Percentiles rank a stretch among this genome's conserved stretches.
Evolutionary conservation across 148 eudicot species (phyloP).

Genomic region (Arbutus unedo): DNA sequence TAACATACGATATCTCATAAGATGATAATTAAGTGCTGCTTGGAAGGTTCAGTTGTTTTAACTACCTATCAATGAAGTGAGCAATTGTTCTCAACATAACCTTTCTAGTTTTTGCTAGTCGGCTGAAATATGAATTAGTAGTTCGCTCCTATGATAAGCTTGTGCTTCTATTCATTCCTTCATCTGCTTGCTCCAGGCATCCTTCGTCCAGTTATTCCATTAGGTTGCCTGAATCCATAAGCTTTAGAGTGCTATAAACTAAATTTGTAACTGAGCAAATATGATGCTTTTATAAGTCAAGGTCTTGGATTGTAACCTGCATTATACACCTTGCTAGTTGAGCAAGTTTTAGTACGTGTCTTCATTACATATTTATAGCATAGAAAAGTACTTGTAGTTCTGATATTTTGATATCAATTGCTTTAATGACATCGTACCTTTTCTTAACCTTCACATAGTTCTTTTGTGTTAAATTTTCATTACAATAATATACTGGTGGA

Average conservation of each 20-base stretch:
- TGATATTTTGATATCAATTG: neutral
- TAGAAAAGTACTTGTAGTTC: neutral
- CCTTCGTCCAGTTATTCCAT: neutral
- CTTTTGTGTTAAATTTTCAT: neutral
- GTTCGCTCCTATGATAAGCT: neutral
- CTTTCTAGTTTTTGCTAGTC: neutral
- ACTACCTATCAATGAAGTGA: neutral
- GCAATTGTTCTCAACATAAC: neutral
- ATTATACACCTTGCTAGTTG: neutral
- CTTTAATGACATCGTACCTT: neutral
- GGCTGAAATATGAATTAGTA: neutral
- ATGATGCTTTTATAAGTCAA: neutral
- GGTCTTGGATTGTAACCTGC: neutral
- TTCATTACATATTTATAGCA: neutral
- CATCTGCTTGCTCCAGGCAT: neutral
- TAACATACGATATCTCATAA: no score
- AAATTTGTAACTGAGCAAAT: neutral
- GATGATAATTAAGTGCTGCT: neutral
- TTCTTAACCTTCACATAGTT: neutral
- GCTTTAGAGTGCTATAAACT: conserved; percentile 2
- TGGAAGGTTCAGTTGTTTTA: neutral
- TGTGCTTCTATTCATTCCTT: conserved; percentile 9
- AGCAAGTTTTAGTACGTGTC: neutral
- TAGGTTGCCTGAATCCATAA: neutral
- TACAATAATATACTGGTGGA: neutral